phyloP scores from a whole-genome alignment of 495 filamentous ascomycete species.

The Neurospora intermedia region DNA sequence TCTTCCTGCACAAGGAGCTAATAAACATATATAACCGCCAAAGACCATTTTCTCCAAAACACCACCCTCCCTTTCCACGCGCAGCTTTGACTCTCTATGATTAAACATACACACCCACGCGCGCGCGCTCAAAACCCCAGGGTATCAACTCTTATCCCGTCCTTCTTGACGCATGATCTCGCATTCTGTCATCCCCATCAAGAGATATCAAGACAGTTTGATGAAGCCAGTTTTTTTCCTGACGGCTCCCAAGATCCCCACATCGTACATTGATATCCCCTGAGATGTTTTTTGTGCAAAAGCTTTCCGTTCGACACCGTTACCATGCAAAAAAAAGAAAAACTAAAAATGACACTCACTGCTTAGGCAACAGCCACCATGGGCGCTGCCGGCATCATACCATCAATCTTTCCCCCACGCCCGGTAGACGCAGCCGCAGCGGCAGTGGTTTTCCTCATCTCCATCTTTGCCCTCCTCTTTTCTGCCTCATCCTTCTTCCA shows the following conservation, averaged over 20 bases:
- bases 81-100: neutral
- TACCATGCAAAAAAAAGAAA: neutral
- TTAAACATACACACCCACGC: neutral
- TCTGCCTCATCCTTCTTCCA: slow-evolving; percentile 42
- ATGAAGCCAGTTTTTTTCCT: neutral
- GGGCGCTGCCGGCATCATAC: neutral
- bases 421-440: slow-evolving; percentile 5
- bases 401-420: neutral
- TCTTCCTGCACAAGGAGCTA: neutral
- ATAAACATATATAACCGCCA: neutral
- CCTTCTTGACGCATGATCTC: neutral
- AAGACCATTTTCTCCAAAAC: neutral
- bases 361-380: neutral
- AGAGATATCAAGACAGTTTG: neutral
- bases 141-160: neutral
- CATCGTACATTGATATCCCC: neutral
- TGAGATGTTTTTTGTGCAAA: neutral
- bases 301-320: neutral
- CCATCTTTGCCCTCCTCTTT: slow-evolving; percentile 20
- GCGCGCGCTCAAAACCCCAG: neutral
- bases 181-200: neutral
- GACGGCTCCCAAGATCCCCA: neutral
- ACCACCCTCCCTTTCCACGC: neutral
- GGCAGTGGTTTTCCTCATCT: slow-evolving; percentile 8
- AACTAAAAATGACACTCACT: neutral